phyloP scores from a whole-genome alignment of 2,329 filamentous ascomycete species.

The Escovopsis sp. region DNA sequence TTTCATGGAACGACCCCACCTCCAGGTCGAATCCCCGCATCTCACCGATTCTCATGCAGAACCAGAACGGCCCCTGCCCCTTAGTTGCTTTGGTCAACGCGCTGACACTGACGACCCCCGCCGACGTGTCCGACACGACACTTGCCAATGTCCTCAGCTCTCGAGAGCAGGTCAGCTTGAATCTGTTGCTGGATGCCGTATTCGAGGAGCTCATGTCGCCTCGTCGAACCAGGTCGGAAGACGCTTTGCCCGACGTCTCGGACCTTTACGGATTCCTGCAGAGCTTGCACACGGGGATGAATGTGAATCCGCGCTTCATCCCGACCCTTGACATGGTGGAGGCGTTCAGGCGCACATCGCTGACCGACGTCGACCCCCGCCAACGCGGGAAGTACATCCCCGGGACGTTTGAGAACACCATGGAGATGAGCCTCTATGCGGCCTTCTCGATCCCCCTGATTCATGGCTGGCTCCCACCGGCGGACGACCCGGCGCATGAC shows the following conservation, averaged over 20 bases:
- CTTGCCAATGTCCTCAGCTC: conserved; percentile 63
- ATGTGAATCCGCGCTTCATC: conserved; percentile 84
- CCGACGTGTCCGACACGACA: conserved; percentile 45
- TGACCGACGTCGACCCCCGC: conserved; percentile 35
- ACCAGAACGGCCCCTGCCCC: conserved; percentile 87
- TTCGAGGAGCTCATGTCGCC: conserved; percentile 86
- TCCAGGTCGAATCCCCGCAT: conserved; percentile 46
- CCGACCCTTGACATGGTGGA: conserved; percentile 33
- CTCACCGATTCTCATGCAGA: conserved; percentile 86
- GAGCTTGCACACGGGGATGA: conserved; percentile 89
- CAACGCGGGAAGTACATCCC: conserved; percentile 34
- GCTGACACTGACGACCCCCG: conserved; percentile 65
- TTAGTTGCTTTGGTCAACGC: conserved; percentile 88
- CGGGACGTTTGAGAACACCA: conserved; percentile 74
- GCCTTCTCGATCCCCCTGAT: conserved; percentile 80
- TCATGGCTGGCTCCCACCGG: conserved; percentile 80
- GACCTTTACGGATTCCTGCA: conserved; percentile 81
- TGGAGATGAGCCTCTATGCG: conserved; percentile 80
- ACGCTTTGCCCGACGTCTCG: conserved; percentile 65
- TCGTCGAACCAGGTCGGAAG: conserved; percentile 44
- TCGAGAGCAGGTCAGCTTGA: conserved; percentile 76
- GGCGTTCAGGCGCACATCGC: conserved; percentile 34
- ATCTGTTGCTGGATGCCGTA: conserved; percentile 71
- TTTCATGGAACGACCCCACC: conserved; percentile 62
- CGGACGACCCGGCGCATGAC: conserved; percentile 46